Percentiles rank a stretch among this genome's conserved stretches.
phyloP scores from a whole-genome alignment of 805 yeast species.

The Alloascoidea africana region DNA sequence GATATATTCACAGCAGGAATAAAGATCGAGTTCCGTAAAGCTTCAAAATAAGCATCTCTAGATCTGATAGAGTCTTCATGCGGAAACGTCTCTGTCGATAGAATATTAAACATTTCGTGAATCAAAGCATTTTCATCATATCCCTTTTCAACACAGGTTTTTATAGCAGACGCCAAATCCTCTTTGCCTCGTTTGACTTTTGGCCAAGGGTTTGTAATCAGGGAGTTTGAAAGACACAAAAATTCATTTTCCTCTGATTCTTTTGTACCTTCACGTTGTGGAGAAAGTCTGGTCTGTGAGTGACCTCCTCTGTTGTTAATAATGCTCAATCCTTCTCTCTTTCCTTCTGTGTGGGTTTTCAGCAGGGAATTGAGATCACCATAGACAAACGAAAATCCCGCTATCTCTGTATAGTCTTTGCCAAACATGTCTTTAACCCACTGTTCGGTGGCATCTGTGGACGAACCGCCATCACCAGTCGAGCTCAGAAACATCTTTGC shows the following conservation, averaged over 20 bases:
- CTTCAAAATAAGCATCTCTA: slow-evolving; percentile 20
- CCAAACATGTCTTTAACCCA: slow-evolving; percentile 25
- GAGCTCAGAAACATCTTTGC: slow-evolving; percentile 28
- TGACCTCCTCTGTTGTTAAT: slow-evolving; percentile 10
- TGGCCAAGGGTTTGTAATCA: slow-evolving; percentile 58
- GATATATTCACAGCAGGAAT: slow-evolving; percentile 49
- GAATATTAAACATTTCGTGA: slow-evolving; percentile 34
- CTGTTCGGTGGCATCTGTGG: slow-evolving; percentile 18
- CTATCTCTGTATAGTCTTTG: slow-evolving; percentile 23
- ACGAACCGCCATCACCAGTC: slow-evolving; percentile 4
- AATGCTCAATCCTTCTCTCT: slow-evolving; percentile 36
- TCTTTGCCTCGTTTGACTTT: slow-evolving; percentile 46
- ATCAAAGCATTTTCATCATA: slow-evolving; percentile 20
- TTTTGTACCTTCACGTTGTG: too few relatives aligned
- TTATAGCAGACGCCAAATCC: slow-evolving; percentile 16
- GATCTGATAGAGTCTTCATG: slow-evolving; percentile 6
- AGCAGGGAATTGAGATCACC: slow-evolving; percentile 31
- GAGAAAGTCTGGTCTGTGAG: slow-evolving; percentile 12
- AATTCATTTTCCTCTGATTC: too few relatives aligned
- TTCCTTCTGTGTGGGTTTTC: slow-evolving; percentile 34
- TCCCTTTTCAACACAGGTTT: slow-evolving; percentile 10
- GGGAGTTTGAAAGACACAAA: slow-evolving; percentile 54
- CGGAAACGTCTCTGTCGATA: slow-evolving; percentile 29
- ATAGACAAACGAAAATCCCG: slow-evolving; percentile 49
- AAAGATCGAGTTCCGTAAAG: slow-evolving; percentile 44